Conservation (phyloP, 2,329 filamentous ascomycete species). For the Hypoxylon sp. region DNA sequence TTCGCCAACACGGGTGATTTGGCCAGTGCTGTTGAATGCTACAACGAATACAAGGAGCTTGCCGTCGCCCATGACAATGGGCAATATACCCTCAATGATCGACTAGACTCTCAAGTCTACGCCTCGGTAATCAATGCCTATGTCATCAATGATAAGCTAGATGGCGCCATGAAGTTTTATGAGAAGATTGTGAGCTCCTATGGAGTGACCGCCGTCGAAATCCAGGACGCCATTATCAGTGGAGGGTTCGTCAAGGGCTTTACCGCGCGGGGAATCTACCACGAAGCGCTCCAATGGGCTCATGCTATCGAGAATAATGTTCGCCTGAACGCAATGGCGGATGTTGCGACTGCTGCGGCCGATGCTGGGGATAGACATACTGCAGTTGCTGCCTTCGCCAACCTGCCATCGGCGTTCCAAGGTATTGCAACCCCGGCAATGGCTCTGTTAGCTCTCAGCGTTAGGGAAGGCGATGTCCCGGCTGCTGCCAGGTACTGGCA, state of each 20-base stretch:
- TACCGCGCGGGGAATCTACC: slow-evolving; percentile 75
- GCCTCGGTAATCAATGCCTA: slow-evolving; percentile 93
- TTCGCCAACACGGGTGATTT: slow-evolving; percentile 87
- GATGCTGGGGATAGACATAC: slow-evolving; percentile 79
- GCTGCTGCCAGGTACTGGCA: slow-evolving; percentile 86
- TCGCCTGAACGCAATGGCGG: slow-evolving; percentile 73
- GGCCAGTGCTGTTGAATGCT: slow-evolving; percentile 90
- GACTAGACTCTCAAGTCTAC: slow-evolving; percentile 87
- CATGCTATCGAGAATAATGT: slow-evolving; percentile 70
- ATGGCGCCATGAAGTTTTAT: slow-evolving; percentile 88
- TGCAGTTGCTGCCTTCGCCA: slow-evolving; percentile 75
- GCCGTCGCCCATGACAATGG: slow-evolving; percentile 88
- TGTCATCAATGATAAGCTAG: slow-evolving; percentile 80
- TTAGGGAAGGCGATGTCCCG: slow-evolving; percentile 83
- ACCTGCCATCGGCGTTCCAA: slow-evolving; percentile 65
- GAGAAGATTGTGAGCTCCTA: slow-evolving; percentile 78
- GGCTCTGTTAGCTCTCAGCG: slow-evolving; percentile 86
- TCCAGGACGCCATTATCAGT: slow-evolving; percentile 79
- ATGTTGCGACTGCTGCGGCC: slow-evolving; percentile 81
- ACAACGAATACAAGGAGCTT: slow-evolving; percentile 91
- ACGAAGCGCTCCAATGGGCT: slow-evolving; percentile 80
- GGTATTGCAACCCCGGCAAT: slow-evolving; percentile 72
- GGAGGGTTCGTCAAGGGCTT: slow-evolving; percentile 85
- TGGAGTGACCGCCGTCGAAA: slow-evolving; percentile 67
- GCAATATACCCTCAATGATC: slow-evolving; percentile 73